Evolutionary conservation across 352 stramenopile species (phyloP), one percentile per base, ranked within the genome.

Genomic region (Phytophthora sp.): DNA sequence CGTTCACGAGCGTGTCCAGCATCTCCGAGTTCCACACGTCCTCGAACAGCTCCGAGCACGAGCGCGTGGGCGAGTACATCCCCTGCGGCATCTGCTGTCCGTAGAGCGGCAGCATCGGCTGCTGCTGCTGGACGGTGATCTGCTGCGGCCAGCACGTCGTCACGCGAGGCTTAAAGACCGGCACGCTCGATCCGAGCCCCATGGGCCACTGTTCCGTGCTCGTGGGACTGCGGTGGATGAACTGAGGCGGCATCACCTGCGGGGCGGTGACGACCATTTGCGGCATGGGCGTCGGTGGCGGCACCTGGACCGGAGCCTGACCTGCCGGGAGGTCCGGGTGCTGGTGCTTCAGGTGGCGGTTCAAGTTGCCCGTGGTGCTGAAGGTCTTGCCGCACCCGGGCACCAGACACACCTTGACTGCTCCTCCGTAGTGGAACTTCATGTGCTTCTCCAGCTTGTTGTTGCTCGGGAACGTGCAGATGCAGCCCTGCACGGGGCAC

Each of bases 1-100:
- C 72, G 26, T 45, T 64, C 37, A 76, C 61, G 13, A 81, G 69
- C 18, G 69, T 74, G 34, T 78, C 69, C 30, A 81, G 69, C 56
- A 81, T 72, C 54, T 81, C 72, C 2, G 68, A 62, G 28, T 78
- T 81, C 72, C 72, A 81, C 35, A 76, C 67, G 41, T 76, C 67
- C 20, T 76, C 67, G 18, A 76, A 76, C 39, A 76, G 46, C 32
- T 76, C 62, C 11, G 48, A 52, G 52, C 67, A 76, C 27, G 67
- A 68, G 12, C 55, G 60, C 5, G 62, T 72, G 31, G 67, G 62
- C 46, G 62, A 72, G 52, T 56, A 72, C 13, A 72, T 45, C 0
- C 20, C 21, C 31, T 54, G 51, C 5, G 32, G 39, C 35, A 69
- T 69, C 17, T 63, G 43, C 30, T 64, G 50, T 15, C 50, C 55